Evolutionary conservation across 208 protist species (phyloP).

Genomic region (Trypanosoma congolense): DNA sequence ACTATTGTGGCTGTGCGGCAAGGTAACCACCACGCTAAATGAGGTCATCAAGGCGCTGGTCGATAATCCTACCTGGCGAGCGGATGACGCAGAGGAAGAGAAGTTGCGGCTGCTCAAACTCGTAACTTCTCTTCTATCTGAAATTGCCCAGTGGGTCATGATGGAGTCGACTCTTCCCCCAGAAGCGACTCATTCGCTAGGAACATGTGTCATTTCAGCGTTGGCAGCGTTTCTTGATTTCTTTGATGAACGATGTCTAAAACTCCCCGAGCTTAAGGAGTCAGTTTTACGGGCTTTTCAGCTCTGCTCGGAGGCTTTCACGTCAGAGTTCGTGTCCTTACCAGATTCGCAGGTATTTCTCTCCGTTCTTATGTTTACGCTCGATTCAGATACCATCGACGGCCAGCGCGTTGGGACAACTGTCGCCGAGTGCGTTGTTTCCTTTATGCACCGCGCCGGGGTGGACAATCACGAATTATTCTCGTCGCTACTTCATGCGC

Average conservation of each 20-base stretch:
- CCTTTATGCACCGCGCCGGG: conserved; percentile 26
- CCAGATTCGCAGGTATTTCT: conserved; percentile 47
- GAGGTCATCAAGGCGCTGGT: conserved; percentile 6
- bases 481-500: conserved; percentile 19
- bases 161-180: conserved; percentile 64
- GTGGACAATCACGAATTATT: conserved; percentile 13
- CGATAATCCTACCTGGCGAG: conserved; percentile 16
- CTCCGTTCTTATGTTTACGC: conserved; percentile 59
- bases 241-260: conserved; percentile 48
- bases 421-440: conserved; percentile 37
- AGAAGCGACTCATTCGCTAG: conserved; percentile 31
- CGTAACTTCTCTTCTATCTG: conserved; percentile 40
- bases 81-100: conserved; percentile 42
- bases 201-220: conserved; percentile 30
- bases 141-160: conserved; percentile 60
- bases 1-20: conserved; percentile 12
- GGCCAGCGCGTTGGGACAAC: conserved; percentile 62
- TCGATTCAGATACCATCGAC: conserved; percentile 37
- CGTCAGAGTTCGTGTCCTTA: conserved; percentile 40
- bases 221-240: conserved; percentile 43
- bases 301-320: conserved; percentile 61
- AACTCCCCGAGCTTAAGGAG: conserved; percentile 57
- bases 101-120: conserved; percentile 38
- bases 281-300: conserved; percentile 57
- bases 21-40: conserved; percentile 12